phyloP scores from a whole-genome alignment of 805 yeast species.

The Suhomyces kilbournensis region DNA sequence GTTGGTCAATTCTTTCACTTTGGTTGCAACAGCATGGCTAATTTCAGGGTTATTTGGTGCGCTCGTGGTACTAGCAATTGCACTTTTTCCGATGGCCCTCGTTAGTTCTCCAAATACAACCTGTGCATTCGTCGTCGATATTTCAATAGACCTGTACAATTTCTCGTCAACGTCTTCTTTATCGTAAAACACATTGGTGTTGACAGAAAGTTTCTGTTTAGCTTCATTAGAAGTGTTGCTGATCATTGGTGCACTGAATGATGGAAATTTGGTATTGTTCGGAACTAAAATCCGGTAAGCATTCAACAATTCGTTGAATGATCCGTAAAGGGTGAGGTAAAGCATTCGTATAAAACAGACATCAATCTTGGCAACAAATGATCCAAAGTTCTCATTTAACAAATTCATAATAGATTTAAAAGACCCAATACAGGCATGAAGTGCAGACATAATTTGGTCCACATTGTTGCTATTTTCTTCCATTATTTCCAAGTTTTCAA shows the following conservation, averaged over 20 bases:
- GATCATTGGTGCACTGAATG: not conserved
- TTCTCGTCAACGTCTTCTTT: constrained; percentile 61
- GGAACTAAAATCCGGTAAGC: constrained; percentile 51
- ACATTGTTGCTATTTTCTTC: constrained; percentile 37
- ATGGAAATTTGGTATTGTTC: constrained; percentile 7
- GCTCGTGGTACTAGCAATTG: constrained; percentile 44
- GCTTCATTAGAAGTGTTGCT: not conserved
- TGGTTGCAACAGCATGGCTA: constrained; percentile 50
- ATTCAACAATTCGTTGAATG: constrained; percentile 64
- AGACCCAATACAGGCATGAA: constrained; percentile 38
- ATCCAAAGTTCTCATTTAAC: constrained; percentile 45
- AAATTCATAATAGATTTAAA: constrained; percentile 51
- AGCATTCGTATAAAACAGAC: constrained; percentile 63
- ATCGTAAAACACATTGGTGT: constrained; percentile 20
- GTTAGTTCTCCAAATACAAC: constrained; percentile 75
- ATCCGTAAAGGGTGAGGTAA: constrained; percentile 56
- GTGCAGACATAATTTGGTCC: constrained; percentile 27
- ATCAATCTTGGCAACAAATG: constrained; percentile 57
- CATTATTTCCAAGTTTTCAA: constrained; percentile 52
- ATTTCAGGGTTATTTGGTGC: constrained; percentile 14
- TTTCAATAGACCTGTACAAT: constrained; percentile 59
- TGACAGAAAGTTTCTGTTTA: constrained; percentile 19
- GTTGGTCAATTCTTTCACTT: constrained; percentile 71
- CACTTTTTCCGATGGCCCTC: constrained; percentile 62
- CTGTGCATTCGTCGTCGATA: constrained; percentile 67